These are phyloP conservation scores for Solanum commersonii DNA, from an alignment of 257 asterid genomes.

Conservation along the genomic window DNA sequence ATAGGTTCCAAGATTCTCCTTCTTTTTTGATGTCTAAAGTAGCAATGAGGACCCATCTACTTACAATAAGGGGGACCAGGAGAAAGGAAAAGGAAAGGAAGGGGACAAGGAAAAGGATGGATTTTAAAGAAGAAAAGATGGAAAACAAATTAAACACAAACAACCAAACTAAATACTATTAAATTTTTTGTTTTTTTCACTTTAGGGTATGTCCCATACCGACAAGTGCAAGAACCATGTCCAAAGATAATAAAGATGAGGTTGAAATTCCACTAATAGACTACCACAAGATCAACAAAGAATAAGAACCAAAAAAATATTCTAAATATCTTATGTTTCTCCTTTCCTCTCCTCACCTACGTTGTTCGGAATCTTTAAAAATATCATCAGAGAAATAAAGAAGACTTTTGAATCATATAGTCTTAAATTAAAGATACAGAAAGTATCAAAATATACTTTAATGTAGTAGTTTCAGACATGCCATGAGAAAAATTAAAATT, in stretches of 20 bases:
- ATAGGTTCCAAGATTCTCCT: neutral
- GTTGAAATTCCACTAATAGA: conserved; percentile 4
- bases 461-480: neutral
- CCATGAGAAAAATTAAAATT: neutral
- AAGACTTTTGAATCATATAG: neutral
- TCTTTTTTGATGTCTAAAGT: neutral
- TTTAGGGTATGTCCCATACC: neutral
- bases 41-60: neutral
- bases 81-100: neutral
- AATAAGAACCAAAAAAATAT: neutral
- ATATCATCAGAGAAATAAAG: neutral
- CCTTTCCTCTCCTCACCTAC: neutral
- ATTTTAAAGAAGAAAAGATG: neutral
- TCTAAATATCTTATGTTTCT: neutral
- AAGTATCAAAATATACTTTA: neutral
- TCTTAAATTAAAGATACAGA: neutral
- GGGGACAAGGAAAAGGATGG: neutral
- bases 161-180: neutral
- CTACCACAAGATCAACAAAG: conserved; percentile 2
- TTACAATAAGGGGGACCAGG: neutral
- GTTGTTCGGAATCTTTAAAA: neutral
- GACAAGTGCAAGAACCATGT: neutral
- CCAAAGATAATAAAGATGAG: conserved; percentile 13
- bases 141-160: neutral
- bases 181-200: neutral